phyloP scores from a whole-genome alignment of 371 early-diverging fungal genomes.

The Coemansia sp. region DNA sequence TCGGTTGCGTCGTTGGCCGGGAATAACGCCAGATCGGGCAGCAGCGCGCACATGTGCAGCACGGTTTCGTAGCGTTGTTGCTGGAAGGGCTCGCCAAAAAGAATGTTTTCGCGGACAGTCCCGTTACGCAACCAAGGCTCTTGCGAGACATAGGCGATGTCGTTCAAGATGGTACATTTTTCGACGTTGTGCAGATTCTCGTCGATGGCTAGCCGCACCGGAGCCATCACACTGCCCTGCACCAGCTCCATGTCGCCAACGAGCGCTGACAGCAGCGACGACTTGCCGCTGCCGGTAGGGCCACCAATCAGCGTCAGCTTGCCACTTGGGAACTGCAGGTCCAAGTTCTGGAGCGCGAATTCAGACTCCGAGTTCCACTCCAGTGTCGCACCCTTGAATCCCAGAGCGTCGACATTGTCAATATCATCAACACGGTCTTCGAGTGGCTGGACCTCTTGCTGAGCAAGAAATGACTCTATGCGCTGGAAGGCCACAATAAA shows the following conservation, averaged over 20 bases:
- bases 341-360: conserved; percentile 58
- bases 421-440: not conserved
- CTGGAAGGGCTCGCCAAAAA: conserved; percentile 74
- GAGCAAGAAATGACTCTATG: conserved; percentile 68
- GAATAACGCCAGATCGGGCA: conserved; percentile 75
- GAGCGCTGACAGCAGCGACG: conserved; percentile 79
- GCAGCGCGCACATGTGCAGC: conserved; percentile 61
- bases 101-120: conserved; percentile 75
- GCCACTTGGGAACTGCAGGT: conserved; percentile 64
- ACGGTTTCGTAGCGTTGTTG: conserved; percentile 64
- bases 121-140: conserved; percentile 80
- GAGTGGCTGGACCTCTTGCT: conserved; percentile 62
- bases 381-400: conserved; percentile 25
- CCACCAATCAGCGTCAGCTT: conserved; percentile 79
- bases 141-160: conserved; percentile 72
- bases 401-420: conserved; percentile 1
- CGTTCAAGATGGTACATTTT: not conserved
- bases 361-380: conserved; percentile 8
- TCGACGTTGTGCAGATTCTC: not conserved
- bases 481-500: conserved; percentile 69
- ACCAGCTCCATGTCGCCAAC: conserved; percentile 85
- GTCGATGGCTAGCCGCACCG: not conserved
- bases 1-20: conserved; percentile 82
- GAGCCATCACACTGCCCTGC: conserved; percentile 33
- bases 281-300: conserved; percentile 91